These are phyloP conservation scores for Tephrocybe sp. DNA, from an alignment of 768 basidiomycete species.

Conservation along the genomic window DNA sequence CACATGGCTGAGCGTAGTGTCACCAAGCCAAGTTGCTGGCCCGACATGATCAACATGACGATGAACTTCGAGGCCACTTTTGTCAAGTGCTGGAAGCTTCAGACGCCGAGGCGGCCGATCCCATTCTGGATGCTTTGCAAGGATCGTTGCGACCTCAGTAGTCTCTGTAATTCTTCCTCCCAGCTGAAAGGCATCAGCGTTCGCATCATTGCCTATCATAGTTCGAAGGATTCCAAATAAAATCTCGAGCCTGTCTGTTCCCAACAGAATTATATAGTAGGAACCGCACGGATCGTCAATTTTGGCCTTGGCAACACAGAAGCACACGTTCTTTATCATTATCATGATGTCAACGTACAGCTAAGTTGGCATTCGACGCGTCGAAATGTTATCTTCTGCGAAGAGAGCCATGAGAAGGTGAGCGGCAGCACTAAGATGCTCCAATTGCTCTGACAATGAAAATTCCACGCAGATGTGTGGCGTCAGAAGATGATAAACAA, in stretches of 20 bases:
- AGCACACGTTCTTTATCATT: conserved; percentile 35
- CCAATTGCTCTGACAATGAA: conserved; percentile 28
- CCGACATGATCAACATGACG: conserved; percentile 30
- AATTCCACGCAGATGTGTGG: conserved; percentile 29
- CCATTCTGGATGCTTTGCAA: conserved; percentile 35
- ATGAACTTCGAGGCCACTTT: conserved; percentile 20
- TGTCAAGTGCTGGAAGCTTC: conserved; percentile 24
- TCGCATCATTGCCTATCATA: conserved; percentile 32
- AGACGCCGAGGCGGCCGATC: conserved; percentile 31
- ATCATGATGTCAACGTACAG: conserved; percentile 30
- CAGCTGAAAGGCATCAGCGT: conserved; percentile 25
- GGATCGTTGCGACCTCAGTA: conserved; percentile 30
- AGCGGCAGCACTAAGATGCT: conserved; percentile 28
- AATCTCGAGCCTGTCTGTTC: conserved; percentile 32
- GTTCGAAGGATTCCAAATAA: conserved; percentile 34
- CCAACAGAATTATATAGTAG: conserved; percentile 33
- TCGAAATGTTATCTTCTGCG: not conserved
- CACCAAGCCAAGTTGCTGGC: conserved; percentile 31
- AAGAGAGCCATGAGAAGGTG: conserved; percentile 21
- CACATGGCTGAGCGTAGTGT: conserved; percentile 23
- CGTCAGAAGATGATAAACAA: conserved; percentile 25
- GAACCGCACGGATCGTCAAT: conserved; percentile 25
- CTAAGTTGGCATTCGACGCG: conserved; percentile 11
- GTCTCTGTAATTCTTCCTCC: conserved; percentile 25
- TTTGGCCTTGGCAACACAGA: conserved; percentile 37